Evolutionary conservation across 345 rosid species (phyloP).

Genomic region (Linum lewisii): DNA sequence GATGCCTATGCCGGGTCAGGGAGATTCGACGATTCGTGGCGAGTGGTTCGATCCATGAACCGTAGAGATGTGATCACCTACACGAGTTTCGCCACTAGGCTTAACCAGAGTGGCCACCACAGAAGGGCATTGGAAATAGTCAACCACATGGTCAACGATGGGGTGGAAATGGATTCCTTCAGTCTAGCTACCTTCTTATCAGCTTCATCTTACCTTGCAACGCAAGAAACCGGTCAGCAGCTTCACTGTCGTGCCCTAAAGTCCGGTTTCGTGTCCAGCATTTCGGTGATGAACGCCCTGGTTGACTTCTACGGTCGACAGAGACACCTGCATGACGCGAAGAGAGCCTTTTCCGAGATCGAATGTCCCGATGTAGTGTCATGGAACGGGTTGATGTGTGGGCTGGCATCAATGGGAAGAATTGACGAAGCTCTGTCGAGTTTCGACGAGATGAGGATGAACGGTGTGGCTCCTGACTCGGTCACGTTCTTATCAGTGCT

Average conservation of each 20-base stretch:
- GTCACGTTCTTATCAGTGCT: constrained; percentile 40
- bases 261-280: constrained; percentile 33
- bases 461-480: constrained; percentile 44
- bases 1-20: constrained; percentile 48
- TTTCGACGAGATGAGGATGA: constrained; percentile 58
- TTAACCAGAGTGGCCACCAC: constrained; percentile 44
- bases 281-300: constrained; percentile 43
- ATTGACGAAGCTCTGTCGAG: constrained; percentile 48
- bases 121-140: constrained; percentile 37
- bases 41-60: constrained; percentile 31
- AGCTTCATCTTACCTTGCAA: constrained; percentile 42
- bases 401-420: constrained; percentile 38
- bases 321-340: constrained; percentile 30
- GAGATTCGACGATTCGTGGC: constrained; percentile 39
- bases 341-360: constrained; percentile 36
- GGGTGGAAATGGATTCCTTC: constrained; percentile 41
- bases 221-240: constrained; percentile 44
- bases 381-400: constrained; percentile 59
- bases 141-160: constrained; percentile 28
- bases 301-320: constrained; percentile 52
- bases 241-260: constrained; percentile 53
- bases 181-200: constrained; percentile 54
- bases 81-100: constrained; percentile 55
- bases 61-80: constrained; percentile 43
- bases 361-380: constrained; percentile 48